Evolutionary conservation across 441 rosid genomes (phyloP), one percentile per base, ranked within the genome.

Genomic region (Erodium chrysanthum): DNA sequence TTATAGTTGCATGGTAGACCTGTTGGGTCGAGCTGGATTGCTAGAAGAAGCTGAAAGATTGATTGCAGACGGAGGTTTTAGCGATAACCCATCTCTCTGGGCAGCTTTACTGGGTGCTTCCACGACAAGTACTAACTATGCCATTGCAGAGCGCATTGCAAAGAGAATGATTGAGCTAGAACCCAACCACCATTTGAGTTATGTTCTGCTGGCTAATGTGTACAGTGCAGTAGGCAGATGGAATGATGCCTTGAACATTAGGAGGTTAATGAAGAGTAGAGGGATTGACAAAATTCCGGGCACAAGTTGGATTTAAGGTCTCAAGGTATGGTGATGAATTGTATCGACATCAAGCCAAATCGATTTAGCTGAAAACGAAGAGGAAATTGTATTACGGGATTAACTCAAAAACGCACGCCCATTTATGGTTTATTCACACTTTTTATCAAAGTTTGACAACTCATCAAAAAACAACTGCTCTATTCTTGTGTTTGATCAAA

Each of bases 71-170:
- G 81, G 92, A n/a, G 85, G 78, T 33, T 83, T 79, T 68, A 79
- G 84, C 75, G 75, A 81, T 33, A 83, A 85, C 72, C 81, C 84
- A 37, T 83, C 96, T 74, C 83, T 90, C 54, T 92, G 98, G 98
- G 87, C 79, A 62, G 89, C 84, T 74, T 86, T 92, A 67, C 96
- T 90, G 65, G 94, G 98, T 27, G 92, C 95, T 20, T 93, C 90
- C 77, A 75, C 91, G 31, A 71, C 83, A 9, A 27, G 71, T 73
- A 61, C 85, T 40, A 75, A 80, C 50, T 73, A 86, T 72, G 71
- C 70, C 31, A 69, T 68, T 37, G 96, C 92, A 48, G 97, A 87
- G 79, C 83, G 88, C 69, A 80, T 90, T 7, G 94, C 90, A 14
- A 81, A 77, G 85, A 86, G 81, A 80, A 82, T 85, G 78, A 84